Percentiles rank a stretch among this genome's conserved stretches.
Evolutionary conservation across 73 alveolate species (phyloP).

Genomic region (Paramecium tetraurelia): DNA sequence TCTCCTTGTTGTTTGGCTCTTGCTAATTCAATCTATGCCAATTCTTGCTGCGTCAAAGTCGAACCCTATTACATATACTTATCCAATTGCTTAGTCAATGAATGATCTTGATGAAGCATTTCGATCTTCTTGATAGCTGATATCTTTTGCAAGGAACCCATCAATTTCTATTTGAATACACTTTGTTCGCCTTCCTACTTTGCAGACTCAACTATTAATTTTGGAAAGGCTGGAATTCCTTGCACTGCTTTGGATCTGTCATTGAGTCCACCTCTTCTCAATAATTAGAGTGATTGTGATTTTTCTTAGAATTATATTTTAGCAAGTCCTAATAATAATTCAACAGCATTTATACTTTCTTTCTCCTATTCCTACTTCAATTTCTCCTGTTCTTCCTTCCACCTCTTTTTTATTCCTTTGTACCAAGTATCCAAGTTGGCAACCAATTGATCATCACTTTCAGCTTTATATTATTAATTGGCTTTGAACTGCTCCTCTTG

Average conservation of each 20-base stretch:
- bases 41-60: not conserved
- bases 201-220: not conserved
- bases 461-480: not conserved
- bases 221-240: not conserved
- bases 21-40: not conserved
- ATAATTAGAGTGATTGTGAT: not conserved
- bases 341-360: not conserved
- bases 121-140: not conserved
- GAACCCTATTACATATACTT: slow-evolving; percentile 42
- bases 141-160: not conserved
- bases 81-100: not conserved
- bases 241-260: not conserved
- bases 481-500: slow-evolving; percentile 14
- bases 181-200: not conserved
- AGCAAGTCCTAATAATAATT: not conserved
- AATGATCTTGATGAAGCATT: not conserved
- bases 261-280: slow-evolving; percentile 20
- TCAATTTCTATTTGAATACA: not conserved
- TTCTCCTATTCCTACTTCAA: not conserved
- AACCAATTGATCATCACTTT: slow-evolving; percentile 30
- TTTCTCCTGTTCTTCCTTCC: slow-evolving; percentile 39
- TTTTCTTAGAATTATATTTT: not conserved
- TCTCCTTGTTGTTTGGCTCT: slow-evolving; percentile 7
- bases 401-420: not conserved
- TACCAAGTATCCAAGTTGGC: slow-evolving; percentile 30